These are phyloP conservation scores for Cyamopsis tetragonoloba DNA, from an alignment of 306 rosid species.

Conservation along the genomic window DNA sequence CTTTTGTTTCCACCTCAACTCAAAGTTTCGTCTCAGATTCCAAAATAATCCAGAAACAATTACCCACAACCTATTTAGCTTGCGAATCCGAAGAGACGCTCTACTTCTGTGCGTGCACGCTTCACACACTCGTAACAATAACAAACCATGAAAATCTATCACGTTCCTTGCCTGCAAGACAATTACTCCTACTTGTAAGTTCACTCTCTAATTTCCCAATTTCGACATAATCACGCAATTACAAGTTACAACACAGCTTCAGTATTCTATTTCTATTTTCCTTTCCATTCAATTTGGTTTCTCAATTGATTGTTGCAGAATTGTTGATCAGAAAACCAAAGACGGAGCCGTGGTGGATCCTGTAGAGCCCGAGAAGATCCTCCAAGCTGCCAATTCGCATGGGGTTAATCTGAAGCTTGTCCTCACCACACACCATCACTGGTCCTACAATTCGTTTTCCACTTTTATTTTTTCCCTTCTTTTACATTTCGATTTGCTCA, in stretches of 20 bases:
- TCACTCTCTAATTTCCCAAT: neutral
- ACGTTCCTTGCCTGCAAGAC: slow-evolving; percentile 30
- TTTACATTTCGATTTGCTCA: neutral
- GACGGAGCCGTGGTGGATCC: slow-evolving; percentile 85
- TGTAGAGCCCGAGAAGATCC: slow-evolving; percentile 63
- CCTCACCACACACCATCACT: slow-evolving; percentile 78
- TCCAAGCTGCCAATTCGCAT: slow-evolving; percentile 49
- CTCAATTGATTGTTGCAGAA: slow-evolving; percentile 36
- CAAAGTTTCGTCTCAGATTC: neutral
- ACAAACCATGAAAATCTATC: slow-evolving; percentile 24
- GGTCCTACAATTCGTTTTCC: slow-evolving; percentile 26
- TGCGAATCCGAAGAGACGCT: too few relatives aligned
- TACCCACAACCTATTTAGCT: too few relatives aligned
- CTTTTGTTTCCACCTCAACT: neutral
- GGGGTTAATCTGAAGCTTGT: slow-evolving; percentile 57
- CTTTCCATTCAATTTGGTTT: slow-evolving; percentile 4
- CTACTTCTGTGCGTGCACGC: too few relatives aligned
- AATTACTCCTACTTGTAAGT: slow-evolving; percentile 31
- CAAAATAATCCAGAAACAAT: neutral
- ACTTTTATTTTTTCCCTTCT: too few relatives aligned
- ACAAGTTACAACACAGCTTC: neutral
- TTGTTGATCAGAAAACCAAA: slow-evolving; percentile 54
- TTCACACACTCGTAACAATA: neutral
- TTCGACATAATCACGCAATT: neutral
- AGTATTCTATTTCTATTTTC: neutral